Conservation (phyloP, 768 basidiomycete species). For the Psilocybe tampanensis region DNA sequence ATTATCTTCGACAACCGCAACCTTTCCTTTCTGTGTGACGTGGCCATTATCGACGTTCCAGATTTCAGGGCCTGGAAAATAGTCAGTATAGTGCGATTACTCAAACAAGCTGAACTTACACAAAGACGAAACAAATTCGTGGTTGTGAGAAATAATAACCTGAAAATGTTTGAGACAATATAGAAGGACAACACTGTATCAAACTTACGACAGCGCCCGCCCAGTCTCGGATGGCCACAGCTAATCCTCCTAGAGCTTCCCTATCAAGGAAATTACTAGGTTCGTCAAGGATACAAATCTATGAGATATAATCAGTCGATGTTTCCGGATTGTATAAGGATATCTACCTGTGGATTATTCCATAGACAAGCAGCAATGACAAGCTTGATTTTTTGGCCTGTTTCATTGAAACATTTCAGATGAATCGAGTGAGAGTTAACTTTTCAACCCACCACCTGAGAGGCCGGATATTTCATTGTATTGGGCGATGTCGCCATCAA, state of each 20-base stretch:
- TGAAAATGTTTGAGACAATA: constrained; percentile 30
- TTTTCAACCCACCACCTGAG: constrained; percentile 72
- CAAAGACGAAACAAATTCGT: constrained; percentile 82
- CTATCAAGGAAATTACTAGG: constrained; percentile 98
- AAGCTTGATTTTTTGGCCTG: constrained; percentile 95
- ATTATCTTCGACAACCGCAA: constrained; percentile 81
- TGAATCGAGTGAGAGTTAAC: background rate
- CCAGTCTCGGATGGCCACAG: constrained; percentile 95
- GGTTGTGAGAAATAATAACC: constrained; percentile 97
- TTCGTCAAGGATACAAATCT: constrained; percentile 83
- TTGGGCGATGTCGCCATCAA: constrained; percentile 97
- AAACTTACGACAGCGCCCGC: constrained; percentile 79
- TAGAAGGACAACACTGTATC: constrained; percentile 13
- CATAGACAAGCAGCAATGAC: constrained; percentile 94
- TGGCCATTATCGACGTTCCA: constrained; percentile 91
- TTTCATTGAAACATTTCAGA: constrained; percentile 16
- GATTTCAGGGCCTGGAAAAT: constrained; percentile 75
- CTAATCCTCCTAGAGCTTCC: constrained; percentile 92
- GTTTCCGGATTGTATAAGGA: background rate
- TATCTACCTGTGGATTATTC: constrained; percentile 87
- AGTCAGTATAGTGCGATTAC: constrained; percentile 3
- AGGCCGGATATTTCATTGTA: constrained; percentile 96
- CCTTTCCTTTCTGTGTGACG: constrained; percentile 88
- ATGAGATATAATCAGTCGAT: background rate
- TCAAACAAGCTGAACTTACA: constrained; percentile 50